Evolutionary conservation across 352 stramenopile species (phyloP).

Genomic region (Globisporangium paroecandrum): DNA sequence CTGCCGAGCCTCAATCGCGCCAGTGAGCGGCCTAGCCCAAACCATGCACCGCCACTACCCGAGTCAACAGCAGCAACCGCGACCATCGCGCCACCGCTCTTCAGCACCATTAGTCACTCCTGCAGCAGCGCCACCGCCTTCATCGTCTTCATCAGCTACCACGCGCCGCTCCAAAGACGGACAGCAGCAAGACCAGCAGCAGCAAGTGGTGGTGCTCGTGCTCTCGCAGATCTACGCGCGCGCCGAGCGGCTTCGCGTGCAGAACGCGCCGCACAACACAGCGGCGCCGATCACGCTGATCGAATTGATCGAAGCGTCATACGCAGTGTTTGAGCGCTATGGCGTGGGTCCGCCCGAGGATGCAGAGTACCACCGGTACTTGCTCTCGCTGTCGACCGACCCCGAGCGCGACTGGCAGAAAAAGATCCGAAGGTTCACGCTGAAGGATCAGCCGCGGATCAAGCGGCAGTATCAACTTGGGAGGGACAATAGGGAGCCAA

Average conservation of each 20-base stretch:
- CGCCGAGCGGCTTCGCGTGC: conserved; percentile 24
- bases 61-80: neutral
- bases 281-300: conserved; percentile 43
- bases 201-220: conserved; percentile 22
- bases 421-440: conserved; percentile 44
- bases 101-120: neutral
- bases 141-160: neutral
- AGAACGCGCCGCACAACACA: neutral
- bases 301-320: conserved; percentile 60
- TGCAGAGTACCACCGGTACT: conserved; percentile 48
- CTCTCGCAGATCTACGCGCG: conserved; percentile 45
- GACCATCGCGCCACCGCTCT: neutral
- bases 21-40: neutral
- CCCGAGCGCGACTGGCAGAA: conserved; percentile 51
- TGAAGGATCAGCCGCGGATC: conserved; percentile 16
- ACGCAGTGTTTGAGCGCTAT: conserved; percentile 47
- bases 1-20: neutral
- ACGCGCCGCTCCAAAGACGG: neutral
- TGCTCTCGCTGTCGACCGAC: conserved; percentile 55
- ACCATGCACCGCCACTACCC: neutral
- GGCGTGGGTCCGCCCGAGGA: conserved; percentile 39
- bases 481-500: neutral
- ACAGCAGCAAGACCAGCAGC: neutral
- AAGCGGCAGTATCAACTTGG: conserved; percentile 17
- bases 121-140: neutral